Conservation (phyloP, 169 alveolate genomes). For the Plasmodium cynomolgi region DNA sequence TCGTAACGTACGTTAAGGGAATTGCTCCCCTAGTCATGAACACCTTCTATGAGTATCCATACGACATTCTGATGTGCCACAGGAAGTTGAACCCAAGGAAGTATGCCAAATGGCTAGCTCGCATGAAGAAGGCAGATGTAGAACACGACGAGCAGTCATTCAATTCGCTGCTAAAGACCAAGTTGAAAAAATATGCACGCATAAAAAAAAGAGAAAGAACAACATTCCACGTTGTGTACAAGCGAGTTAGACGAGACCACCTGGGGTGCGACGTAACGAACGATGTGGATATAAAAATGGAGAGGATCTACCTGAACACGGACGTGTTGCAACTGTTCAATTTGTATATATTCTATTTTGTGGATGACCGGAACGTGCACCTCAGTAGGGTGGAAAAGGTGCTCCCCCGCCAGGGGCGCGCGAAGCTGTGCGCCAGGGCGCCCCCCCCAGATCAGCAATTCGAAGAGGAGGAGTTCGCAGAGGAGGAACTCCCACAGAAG, state of each 20-base stretch:
- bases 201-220: conserved; percentile 3
- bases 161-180: background rate
- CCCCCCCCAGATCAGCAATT: background rate
- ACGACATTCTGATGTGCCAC: conserved; percentile 10
- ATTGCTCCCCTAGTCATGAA: conserved; percentile 10
- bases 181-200: conserved; percentile 5
- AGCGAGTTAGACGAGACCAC: conserved; percentile 18
- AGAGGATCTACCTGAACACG: conserved; percentile 2
- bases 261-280: conserved; percentile 14
- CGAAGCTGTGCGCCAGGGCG: background rate
- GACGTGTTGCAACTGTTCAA: conserved; percentile 27
- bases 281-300: conserved; percentile 10
- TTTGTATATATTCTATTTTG: conserved; percentile 52
- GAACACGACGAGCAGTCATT: background rate
- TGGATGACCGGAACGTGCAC: conserved; percentile 29
- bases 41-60: conserved; percentile 29
- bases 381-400: conserved; percentile 6
- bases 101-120: conserved; percentile 1
- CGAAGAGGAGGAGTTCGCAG: background rate
- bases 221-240: conserved; percentile 18
- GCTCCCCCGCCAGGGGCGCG: background rate
- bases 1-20: conserved; percentile 25
- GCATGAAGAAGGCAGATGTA: background rate
- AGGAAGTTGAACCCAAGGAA: conserved; percentile 6
- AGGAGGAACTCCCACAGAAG: background rate